phyloP scores from a whole-genome alignment of 2,329 filamentous ascomycete genomes.

The Cordyceps cateniannulata region DNA sequence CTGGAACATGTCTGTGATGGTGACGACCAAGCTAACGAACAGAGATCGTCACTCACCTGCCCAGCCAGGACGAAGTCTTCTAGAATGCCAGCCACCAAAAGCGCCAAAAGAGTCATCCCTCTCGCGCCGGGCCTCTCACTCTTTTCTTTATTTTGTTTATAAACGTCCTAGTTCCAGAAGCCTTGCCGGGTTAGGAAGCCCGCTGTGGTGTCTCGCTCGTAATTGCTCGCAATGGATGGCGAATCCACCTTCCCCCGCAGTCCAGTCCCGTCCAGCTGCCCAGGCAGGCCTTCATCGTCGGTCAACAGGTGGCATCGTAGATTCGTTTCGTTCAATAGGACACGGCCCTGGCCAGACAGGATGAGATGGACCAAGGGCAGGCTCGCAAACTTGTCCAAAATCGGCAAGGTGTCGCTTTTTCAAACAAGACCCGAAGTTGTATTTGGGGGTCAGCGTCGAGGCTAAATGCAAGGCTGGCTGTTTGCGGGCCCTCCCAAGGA shows the following conservation, averaged over 20 bases:
- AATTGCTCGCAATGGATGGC: neutral
- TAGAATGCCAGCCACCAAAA: constrained; percentile 5
- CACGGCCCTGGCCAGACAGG: too few species aligned
- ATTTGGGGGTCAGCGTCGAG: neutral
- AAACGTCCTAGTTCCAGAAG: neutral
- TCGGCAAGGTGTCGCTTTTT: neutral
- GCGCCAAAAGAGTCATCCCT: neutral
- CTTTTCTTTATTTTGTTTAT: neutral
- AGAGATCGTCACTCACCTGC: neutral
- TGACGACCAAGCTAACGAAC: neutral
- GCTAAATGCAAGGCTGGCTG: neutral
- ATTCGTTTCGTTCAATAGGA: neutral
- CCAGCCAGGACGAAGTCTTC: neutral
- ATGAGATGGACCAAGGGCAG: neutral
- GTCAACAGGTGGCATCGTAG: neutral
- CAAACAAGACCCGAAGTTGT: neutral
- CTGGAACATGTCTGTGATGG: neutral
- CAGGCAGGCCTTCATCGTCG: too few species aligned
- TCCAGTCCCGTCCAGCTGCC: too few species aligned
- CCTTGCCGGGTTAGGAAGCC: neutral
- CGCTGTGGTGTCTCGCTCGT: neutral
- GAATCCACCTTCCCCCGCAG: neutral
- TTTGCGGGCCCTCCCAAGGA: neutral
- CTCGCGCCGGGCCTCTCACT: neutral
- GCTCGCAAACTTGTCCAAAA: neutral